A percentile compares a stretch with the other conserved stretches of the same genome.
Conservation (phyloP, 208 protist species). For the Acanthamoeba culbertsoni region DNA sequence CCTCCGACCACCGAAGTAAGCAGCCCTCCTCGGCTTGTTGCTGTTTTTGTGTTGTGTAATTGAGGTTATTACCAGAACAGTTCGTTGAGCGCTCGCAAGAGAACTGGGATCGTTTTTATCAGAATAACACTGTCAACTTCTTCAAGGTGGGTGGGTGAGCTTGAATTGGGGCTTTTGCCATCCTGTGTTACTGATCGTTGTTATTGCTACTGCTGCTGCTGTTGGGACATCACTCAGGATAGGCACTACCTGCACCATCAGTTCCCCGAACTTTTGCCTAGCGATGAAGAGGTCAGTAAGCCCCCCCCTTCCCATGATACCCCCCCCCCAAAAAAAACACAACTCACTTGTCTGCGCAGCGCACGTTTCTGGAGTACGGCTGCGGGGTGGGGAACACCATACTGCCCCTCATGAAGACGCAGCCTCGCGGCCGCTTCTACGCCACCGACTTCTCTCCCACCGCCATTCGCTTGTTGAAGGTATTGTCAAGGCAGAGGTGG, state of each 20-base stretch:
- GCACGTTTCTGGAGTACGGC: conserved; percentile 8
- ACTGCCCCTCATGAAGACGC: conserved; percentile 4
- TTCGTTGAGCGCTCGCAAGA: background rate
- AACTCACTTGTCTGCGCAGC: background rate
- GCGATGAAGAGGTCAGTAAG: background rate
- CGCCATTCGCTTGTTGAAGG: background rate
- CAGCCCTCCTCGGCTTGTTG: too few species aligned
- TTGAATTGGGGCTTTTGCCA: too few species aligned
- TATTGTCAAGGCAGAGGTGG: background rate
- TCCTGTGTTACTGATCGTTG: background rate
- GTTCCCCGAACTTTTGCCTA: background rate
- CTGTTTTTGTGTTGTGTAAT: background rate
- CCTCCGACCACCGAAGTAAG: background rate
- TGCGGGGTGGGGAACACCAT: conserved; percentile 22
- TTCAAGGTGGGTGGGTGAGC: conserved; percentile 14
- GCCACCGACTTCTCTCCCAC: conserved; percentile 8
- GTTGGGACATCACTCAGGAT: background rate
- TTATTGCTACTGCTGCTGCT: background rate
- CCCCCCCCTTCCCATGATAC: background rate
- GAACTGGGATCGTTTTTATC: conserved; percentile 14
- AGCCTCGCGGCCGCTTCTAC: background rate
- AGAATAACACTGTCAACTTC: conserved; percentile 32
- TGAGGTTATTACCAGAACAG: background rate
- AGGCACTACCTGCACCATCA: conserved; percentile 31
- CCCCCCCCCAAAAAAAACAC: background rate